These are phyloP conservation scores for Silene conica DNA, from an alignment of 148 eudicot genomes.

Conservation along the genomic window DNA sequence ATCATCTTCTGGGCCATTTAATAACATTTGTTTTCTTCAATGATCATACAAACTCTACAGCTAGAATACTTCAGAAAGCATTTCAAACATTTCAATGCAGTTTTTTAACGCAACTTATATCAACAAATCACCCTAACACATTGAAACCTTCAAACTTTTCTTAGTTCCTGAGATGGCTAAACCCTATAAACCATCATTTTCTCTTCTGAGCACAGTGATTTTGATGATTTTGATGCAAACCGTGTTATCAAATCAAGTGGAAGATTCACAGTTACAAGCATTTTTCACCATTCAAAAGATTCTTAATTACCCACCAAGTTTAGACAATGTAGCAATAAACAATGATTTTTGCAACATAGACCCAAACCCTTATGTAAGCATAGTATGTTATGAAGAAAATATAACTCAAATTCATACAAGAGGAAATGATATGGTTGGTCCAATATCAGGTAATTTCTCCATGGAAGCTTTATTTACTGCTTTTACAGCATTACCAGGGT, in stretches of 20 bases:
- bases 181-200: conserved; percentile 6
- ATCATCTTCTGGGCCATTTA: background rate
- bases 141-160: background rate
- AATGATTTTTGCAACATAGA: conserved; percentile 51
- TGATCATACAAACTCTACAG: conserved; percentile 4
- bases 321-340: conserved; percentile 34
- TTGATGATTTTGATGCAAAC: conserved; percentile 23
- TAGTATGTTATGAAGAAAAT: conserved; percentile 58
- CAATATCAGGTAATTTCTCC: conserved; percentile 42
- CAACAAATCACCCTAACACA: background rate
- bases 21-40: conserved; percentile 22
- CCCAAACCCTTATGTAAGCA: conserved; percentile 42
- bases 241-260: conserved; percentile 37
- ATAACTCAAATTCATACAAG: conserved; percentile 64
- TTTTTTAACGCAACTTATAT: background rate
- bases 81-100: conserved; percentile 1
- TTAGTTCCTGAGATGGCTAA: conserved; percentile 26
- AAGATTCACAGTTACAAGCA: conserved; percentile 44
- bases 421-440: conserved; percentile 35
- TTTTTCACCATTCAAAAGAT: conserved; percentile 45
- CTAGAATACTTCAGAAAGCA: background rate
- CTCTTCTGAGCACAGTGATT: background rate
- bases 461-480: conserved; percentile 42
- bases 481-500: conserved; percentile 42
- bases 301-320: conserved; percentile 41